Evolutionary conservation across 1,284 basidiomycete genomes (phyloP).

Genomic region (Thelephora terrestris): DNA sequence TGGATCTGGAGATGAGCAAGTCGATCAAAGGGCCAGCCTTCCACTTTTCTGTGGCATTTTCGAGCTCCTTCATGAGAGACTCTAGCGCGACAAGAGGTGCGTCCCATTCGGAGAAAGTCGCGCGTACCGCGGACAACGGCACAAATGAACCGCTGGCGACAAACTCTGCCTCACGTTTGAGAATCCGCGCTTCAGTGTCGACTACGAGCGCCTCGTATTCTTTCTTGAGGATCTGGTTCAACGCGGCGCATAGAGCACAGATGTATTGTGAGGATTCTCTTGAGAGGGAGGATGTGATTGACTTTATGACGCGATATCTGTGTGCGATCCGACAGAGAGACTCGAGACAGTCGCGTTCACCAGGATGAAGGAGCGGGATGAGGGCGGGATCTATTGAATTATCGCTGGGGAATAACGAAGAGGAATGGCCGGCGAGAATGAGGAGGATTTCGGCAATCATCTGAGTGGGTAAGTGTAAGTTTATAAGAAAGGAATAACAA

Average conservation of each 20-base stretch:
- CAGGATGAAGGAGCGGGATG: constrained; percentile 69
- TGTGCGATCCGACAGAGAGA: constrained; percentile 62
- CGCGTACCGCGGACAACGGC: constrained; percentile 70
- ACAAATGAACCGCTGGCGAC: constrained; percentile 73
- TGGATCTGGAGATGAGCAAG: constrained; percentile 55
- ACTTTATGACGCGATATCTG: constrained; percentile 62
- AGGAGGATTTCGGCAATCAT: constrained; percentile 85
- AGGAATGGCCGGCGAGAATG: constrained; percentile 74
- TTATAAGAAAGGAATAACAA: too few species aligned
- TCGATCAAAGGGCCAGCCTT: constrained; percentile 71
- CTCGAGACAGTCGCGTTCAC: constrained; percentile 73
- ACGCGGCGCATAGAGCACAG: constrained; percentile 61
- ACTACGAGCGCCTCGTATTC: constrained; percentile 79
- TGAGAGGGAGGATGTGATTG: constrained; percentile 39
- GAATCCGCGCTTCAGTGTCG: constrained; percentile 69
- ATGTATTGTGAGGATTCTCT: constrained; percentile 65
- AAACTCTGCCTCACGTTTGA: constrained; percentile 57
- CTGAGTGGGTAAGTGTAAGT: not conserved
- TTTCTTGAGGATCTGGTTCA: constrained; percentile 60
- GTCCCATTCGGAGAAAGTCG: constrained; percentile 78
- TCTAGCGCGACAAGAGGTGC: constrained; percentile 65
- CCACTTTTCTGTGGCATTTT: constrained; percentile 43
- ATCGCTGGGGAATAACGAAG: constrained; percentile 62
- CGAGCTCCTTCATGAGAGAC: constrained; percentile 50
- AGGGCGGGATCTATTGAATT: constrained; percentile 56